phyloP scores from a whole-genome alignment of 1,284 basidiomycete genomes.

The Papiliotrema laurentii region DNA sequence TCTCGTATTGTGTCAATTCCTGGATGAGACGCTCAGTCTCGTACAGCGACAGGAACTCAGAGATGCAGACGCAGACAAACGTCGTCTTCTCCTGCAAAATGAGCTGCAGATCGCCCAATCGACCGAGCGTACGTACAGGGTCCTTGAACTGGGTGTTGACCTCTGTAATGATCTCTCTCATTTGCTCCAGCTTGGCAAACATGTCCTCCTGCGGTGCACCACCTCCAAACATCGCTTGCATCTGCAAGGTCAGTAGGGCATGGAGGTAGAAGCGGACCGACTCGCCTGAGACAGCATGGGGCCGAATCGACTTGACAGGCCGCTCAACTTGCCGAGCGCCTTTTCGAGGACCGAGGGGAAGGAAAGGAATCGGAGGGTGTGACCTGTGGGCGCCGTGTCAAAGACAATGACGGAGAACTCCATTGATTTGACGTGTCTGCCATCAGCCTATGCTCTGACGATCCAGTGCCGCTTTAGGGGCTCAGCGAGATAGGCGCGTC shows the following conservation, averaged over 20 bases:
- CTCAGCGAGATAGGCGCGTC: too few species aligned
- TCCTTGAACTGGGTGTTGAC: slow-evolving; percentile 99
- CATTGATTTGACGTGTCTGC: slow-evolving; percentile 99
- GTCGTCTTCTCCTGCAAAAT: slow-evolving; percentile 81
- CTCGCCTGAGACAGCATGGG: slow-evolving; percentile 89
- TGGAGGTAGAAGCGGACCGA: background rate
- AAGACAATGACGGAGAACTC: slow-evolving; percentile 99
- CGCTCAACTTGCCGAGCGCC: slow-evolving; percentile 89
- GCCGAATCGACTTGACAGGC: slow-evolving; percentile 86
- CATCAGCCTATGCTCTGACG: background rate
- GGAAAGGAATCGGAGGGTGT: slow-evolving; percentile 95
- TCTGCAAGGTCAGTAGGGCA: slow-evolving; percentile 50
- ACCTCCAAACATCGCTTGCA: slow-evolving; percentile 91
- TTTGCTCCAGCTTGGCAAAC: slow-evolving; percentile 96
- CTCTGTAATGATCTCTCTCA: slow-evolving; percentile 95
- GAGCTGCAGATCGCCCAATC: background rate
- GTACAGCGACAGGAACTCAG: slow-evolving; percentile 95
- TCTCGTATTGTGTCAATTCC: slow-evolving; percentile 92
- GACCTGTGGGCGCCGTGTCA: slow-evolving; percentile 96
- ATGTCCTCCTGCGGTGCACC: slow-evolving; percentile 85
- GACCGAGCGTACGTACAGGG: slow-evolving; percentile 59
- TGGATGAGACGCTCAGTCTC: slow-evolving; percentile 98
- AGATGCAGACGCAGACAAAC: slow-evolving; percentile 97
- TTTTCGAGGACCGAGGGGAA: slow-evolving; percentile 98
- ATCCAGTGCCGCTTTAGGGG: too few species aligned